A percentile compares a stretch with the other conserved stretches of the same genome.
These are phyloP conservation scores for Eurotiales sp. DNA, from an alignment of 2,329 filamentous ascomycete species.

Conservation along the genomic window DNA sequence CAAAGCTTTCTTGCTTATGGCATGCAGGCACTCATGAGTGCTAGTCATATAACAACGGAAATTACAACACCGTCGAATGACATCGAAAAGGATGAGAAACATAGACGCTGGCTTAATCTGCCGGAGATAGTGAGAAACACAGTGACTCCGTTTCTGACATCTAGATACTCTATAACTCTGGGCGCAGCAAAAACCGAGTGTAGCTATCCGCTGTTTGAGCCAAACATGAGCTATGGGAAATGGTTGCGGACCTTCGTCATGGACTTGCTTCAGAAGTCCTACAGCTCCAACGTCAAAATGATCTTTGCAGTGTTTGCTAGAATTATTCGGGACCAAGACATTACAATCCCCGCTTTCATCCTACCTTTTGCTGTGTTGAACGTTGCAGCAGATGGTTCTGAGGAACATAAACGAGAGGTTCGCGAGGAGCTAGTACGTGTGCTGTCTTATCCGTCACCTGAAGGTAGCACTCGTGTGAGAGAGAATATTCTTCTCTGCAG, in stretches of 20 bases:
- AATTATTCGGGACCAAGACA: constrained; percentile 79
- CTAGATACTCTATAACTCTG: constrained; percentile 70
- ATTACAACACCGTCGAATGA: constrained; percentile 50
- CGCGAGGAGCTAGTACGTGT: constrained; percentile 71
- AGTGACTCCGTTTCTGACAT: constrained; percentile 81
- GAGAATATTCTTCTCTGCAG: constrained; percentile 82
- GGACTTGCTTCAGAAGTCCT: constrained; percentile 75
- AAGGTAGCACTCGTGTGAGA: constrained; percentile 55
- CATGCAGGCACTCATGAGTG: constrained; percentile 85
- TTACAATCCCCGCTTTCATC: constrained; percentile 81
- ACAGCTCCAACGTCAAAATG: constrained; percentile 67
- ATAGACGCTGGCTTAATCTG: constrained; percentile 72
- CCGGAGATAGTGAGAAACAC: constrained; percentile 75
- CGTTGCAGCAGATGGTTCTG: constrained; percentile 69
- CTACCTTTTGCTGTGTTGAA: constrained; percentile 85
- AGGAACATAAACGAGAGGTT: constrained; percentile 62
- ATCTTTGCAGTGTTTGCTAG: constrained; percentile 79
- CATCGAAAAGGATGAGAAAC: constrained; percentile 58
- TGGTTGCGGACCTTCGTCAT: constrained; percentile 81
- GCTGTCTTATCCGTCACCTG: constrained; percentile 60
- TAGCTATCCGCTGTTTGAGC: constrained; percentile 74
- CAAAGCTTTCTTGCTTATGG: constrained; percentile 91
- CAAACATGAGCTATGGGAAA: constrained; percentile 64
- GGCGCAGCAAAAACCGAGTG: constrained; percentile 53
- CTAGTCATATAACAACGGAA: constrained; percentile 66